phyloP scores from a whole-genome alignment of 1,284 basidiomycete genomes.

The Cutaneotrichosporon arboriforme region DNA sequence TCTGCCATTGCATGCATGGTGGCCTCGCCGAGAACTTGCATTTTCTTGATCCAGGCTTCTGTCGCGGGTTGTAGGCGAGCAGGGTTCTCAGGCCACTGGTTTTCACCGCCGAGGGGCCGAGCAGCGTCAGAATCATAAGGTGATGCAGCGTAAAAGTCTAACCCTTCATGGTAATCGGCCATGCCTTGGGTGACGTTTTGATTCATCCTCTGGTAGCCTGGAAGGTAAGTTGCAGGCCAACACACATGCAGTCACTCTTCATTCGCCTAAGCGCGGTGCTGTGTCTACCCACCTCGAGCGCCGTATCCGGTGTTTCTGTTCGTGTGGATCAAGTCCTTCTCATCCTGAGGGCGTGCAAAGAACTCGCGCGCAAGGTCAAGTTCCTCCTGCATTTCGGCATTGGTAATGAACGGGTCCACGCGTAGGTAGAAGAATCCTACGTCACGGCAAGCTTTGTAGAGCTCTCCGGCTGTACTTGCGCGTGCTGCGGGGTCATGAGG shows the following conservation, averaged over 20 bases:
- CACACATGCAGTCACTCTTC: no score
- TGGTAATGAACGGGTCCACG: slow-evolving; percentile 57
- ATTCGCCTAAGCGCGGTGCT: no score
- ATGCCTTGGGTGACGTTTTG: slow-evolving; percentile 80
- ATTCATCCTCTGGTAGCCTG: slow-evolving; percentile 52
- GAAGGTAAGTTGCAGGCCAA: no score
- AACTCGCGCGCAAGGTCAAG: slow-evolving; percentile 61
- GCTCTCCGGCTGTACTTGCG: slow-evolving; percentile 53
- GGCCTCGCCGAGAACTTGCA: slow-evolving; percentile 58
- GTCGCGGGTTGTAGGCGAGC: slow-evolving; percentile 58
- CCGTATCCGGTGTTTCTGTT: slow-evolving; percentile 52
- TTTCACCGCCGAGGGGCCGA: slow-evolving; percentile 55
- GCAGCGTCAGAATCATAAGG: slow-evolving; percentile 19
- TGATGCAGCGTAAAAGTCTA: slow-evolving; percentile 69
- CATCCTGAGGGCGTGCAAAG: slow-evolving; percentile 62
- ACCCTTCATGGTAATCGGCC: slow-evolving; percentile 74
- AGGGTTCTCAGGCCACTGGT: slow-evolving; percentile 64
- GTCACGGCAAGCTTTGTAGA: slow-evolving; percentile 68
- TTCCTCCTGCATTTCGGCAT: slow-evolving; percentile 61
- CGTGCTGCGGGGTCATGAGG: slow-evolving; percentile 1
- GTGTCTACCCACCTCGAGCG: slow-evolving; percentile 62
- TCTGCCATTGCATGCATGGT: slow-evolving; percentile 61
- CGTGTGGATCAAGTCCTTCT: slow-evolving; percentile 60
- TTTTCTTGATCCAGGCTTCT: slow-evolving; percentile 69
- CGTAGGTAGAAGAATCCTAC: slow-evolving; percentile 84